phyloP scores from a whole-genome alignment of 306 rosid genomes.

The Luffa aegyptiaca region DNA sequence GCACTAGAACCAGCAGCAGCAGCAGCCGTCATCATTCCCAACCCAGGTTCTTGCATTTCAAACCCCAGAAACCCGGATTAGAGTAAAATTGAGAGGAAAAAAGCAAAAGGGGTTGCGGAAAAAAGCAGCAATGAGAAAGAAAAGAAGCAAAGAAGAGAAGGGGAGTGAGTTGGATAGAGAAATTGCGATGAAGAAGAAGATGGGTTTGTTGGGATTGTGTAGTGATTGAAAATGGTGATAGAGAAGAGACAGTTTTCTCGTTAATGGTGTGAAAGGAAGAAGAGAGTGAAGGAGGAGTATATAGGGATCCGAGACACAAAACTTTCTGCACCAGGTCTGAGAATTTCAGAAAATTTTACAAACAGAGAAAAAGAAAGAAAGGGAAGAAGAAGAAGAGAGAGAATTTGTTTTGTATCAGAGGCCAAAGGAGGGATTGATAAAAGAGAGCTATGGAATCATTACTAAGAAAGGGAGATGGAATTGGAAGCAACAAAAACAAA shows the following conservation, averaged over 20 bases:
- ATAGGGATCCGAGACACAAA: constrained; percentile 11
- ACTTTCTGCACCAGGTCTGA: constrained; percentile 10
- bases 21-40: constrained; percentile 59
- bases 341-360: constrained; percentile 3
- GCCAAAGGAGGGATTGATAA: neutral
- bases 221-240: neutral
- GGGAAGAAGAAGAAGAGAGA: neutral
- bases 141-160: neutral
- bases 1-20: neutral
- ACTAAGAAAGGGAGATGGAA: constrained; percentile 4
- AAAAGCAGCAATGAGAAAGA: neutral
- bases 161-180: neutral
- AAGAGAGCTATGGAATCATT: constrained; percentile 4
- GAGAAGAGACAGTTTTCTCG: constrained; percentile 5
- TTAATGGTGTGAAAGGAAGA: neutral
- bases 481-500: neutral
- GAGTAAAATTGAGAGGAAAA: neutral
- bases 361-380: neutral
- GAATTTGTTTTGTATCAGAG: neutral
- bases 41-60: constrained; percentile 62
- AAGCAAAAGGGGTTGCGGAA: too few species aligned
- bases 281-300: neutral
- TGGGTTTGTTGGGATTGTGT: neutral
- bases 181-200: neutral
- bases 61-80: neutral